Conservation (phyloP, 805 yeast species). For the Candida arabinofermentans region DNA sequence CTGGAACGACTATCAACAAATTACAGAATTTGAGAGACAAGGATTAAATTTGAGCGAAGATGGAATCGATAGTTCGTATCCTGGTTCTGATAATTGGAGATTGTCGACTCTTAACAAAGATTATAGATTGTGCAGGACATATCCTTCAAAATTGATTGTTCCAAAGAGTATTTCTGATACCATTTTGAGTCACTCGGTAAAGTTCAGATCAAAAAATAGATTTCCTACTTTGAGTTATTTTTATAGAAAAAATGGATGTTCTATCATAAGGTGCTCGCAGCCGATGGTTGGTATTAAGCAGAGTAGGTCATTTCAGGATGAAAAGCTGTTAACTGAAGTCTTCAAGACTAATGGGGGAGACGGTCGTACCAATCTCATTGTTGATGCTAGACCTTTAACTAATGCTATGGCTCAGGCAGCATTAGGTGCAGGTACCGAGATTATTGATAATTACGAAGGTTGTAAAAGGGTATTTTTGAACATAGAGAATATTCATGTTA, state of each 20-base stretch:
- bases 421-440: slow-evolving; percentile 96
- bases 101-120: slow-evolving; percentile 57
- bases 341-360: slow-evolving; percentile 53
- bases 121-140: slow-evolving; percentile 68
- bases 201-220: slow-evolving; percentile 79
- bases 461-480: slow-evolving; percentile 76
- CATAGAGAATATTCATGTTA: slow-evolving; percentile 92
- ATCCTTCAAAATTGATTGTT: slow-evolving; percentile 64
- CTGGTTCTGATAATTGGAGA: slow-evolving; percentile 53
- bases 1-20: slow-evolving; percentile 67
- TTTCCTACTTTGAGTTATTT: slow-evolving; percentile 80
- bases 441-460: slow-evolving; percentile 76
- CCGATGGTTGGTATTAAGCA: slow-evolving; percentile 91
- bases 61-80: slow-evolving; percentile 1
- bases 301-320: slow-evolving; percentile 87
- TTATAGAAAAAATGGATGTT: slow-evolving; percentile 63
- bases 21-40: slow-evolving; percentile 68
- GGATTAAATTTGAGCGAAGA: slow-evolving; percentile 37
- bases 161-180: slow-evolving; percentile 81
- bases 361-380: slow-evolving; percentile 52
- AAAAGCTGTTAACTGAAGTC: slow-evolving; percentile 69
- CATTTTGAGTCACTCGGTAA: slow-evolving; percentile 76
- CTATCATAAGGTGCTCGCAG: slow-evolving; percentile 87
- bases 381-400: slow-evolving; percentile 88
- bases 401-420: slow-evolving; percentile 97